A percentile compares a stretch with the other conserved stretches of the same genome.
Conservation (phyloP, 768 basidiomycete species). For the Hemileccinum impolitum region DNA sequence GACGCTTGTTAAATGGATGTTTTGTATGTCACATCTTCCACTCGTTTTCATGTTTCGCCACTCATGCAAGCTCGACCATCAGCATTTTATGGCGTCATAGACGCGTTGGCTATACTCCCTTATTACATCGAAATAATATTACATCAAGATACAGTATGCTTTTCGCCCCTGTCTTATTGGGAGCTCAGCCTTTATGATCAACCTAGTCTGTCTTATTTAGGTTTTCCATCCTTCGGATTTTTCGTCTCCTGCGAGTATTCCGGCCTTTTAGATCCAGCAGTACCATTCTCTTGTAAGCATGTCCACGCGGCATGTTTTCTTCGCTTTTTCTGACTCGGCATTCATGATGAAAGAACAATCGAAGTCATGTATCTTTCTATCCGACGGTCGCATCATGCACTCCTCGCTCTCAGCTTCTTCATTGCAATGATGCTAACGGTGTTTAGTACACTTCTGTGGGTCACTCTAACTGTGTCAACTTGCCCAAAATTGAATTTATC, state of each 20-base stretch:
- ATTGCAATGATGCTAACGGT: conserved; percentile 83
- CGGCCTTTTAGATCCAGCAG: conserved; percentile 83
- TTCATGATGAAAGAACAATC: conserved; percentile 55
- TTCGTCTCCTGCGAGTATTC: conserved; percentile 85
- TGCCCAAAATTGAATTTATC: neutral
- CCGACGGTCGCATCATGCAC: conserved; percentile 79
- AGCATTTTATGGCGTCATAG: conserved; percentile 86
- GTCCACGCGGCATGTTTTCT: neutral
- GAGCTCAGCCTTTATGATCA: neutral
- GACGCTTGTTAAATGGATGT: conserved; percentile 58
- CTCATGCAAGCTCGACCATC: conserved; percentile 7
- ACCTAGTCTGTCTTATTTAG: conserved; percentile 77
- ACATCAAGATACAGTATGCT: conserved; percentile 77
- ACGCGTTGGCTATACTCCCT: conserved; percentile 80
- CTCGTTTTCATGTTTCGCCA: neutral
- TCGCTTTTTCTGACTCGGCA: neutral
- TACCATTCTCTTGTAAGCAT: conserved; percentile 75
- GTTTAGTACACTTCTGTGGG: conserved; percentile 81
- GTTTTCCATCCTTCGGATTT: conserved; percentile 88
- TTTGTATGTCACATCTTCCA: conserved; percentile 46
- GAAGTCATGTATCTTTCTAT: conserved; percentile 93
- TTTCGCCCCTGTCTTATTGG: conserved; percentile 1
- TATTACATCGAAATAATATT: conserved; percentile 86
- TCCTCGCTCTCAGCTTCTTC: conserved; percentile 86
- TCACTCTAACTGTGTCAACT: conserved; percentile 1